Conservation (phyloP, 2,329 filamentous ascomycete species). For the Beauveria australis region DNA sequence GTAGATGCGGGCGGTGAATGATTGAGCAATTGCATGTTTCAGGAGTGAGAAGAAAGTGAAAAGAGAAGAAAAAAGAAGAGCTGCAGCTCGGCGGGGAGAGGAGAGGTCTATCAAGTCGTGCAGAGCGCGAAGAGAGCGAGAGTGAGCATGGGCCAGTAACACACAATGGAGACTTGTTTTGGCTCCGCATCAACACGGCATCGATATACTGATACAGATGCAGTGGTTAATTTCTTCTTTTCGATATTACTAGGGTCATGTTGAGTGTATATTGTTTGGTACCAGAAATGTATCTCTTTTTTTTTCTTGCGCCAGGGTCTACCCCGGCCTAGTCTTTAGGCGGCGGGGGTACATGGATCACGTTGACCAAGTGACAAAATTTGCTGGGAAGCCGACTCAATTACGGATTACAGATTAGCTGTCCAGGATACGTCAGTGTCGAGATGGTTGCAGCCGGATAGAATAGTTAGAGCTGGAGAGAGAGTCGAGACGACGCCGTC, state of each 20-base stretch:
- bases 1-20: slow-evolving; percentile 6
- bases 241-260: background rate
- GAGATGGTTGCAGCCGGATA: background rate
- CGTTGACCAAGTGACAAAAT: slow-evolving; percentile 8
- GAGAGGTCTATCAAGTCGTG: slow-evolving; percentile 9
- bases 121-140: background rate
- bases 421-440: background rate
- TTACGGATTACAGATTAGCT: background rate
- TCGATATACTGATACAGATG: background rate
- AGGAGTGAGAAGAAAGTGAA: background rate
- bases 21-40: slow-evolving; percentile 1
- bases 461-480: background rate
- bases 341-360: background rate
- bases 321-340: slow-evolving; percentile 1
- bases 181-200: slow-evolving; percentile 9
- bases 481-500: background rate
- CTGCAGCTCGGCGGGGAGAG: slow-evolving; percentile 7
- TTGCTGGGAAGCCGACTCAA: background rate
- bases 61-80: background rate
- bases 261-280: background rate
- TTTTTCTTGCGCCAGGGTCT: background rate
- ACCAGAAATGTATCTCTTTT: background rate
- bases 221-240: background rate
- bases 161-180: slow-evolving; percentile 3
- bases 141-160: slow-evolving; percentile 4